Percentiles rank a stretch among this genome's conserved stretches.
Conservation (phyloP, 2,329 filamentous ascomycete genomes). For the Catunica adiposa region DNA sequence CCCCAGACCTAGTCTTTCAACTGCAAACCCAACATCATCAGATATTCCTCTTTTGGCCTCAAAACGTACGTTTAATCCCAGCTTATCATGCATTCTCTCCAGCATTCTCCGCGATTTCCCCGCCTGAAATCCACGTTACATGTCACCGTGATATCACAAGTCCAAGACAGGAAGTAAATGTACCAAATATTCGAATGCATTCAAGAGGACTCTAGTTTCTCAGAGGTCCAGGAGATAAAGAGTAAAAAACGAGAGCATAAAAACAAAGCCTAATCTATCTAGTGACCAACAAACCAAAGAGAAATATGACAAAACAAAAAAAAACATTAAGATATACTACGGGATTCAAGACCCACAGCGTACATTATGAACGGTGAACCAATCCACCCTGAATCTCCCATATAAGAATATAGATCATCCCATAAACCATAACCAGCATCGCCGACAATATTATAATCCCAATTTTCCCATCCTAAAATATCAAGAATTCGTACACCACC, state of each 20-base stretch:
- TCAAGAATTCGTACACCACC: no score
- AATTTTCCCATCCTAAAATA: no score
- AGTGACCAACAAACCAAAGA: background rate
- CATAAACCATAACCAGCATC: no score
- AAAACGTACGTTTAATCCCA: background rate
- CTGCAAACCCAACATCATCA: background rate
- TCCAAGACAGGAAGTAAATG: background rate
- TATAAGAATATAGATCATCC: no score
- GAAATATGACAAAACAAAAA: slow-evolving; percentile 4
- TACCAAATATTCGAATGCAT: no score
- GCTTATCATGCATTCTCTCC: background rate
- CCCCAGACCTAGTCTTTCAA: background rate
- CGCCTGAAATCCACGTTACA: background rate
- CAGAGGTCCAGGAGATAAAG: background rate
- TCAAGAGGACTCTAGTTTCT: no score
- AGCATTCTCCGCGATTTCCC: background rate
- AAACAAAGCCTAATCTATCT: background rate
- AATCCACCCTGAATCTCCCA: no score
- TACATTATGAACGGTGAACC: no score
- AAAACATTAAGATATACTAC: background rate
- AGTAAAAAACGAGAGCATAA: background rate
- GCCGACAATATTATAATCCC: no score
- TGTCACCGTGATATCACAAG: background rate
- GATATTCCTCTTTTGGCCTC: background rate
- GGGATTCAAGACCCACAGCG: background rate